Evolutionary conservation across 768 basidiomycete species (phyloP).

Genomic region (Tricholomella constricta): DNA sequence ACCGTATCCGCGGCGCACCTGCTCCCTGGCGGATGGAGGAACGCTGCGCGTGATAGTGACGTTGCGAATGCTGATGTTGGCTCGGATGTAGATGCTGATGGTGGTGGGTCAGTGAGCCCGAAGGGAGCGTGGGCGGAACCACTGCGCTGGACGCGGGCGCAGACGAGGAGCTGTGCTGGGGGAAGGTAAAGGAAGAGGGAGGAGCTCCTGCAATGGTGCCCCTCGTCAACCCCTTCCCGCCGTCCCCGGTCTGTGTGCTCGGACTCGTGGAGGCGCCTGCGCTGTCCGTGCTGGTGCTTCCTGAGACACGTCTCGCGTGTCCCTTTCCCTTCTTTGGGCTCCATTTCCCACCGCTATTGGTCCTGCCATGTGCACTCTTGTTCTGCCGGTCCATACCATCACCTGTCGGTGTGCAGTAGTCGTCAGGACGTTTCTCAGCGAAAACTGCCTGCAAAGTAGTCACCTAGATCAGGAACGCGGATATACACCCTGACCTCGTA

Average conservation of each 20-base stretch:
- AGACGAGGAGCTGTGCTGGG: background rate
- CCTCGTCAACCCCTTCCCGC: background rate
- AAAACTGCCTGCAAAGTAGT: background rate
- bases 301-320: conserved; percentile 32
- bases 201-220: background rate
- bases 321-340: conserved; percentile 21
- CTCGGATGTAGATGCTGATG: background rate
- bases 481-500: conserved; percentile 74
- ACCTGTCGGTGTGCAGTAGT: conserved; percentile 32
- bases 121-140: too few relatives aligned
- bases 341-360: conserved; percentile 21
- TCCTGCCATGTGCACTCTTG: conserved; percentile 25
- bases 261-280: conserved; percentile 10
- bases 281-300: conserved; percentile 30
- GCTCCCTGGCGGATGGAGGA: background rate
- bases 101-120: too few relatives aligned
- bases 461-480: conserved; percentile 66
- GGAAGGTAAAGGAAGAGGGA: conserved; percentile 1
- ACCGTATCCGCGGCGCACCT: conserved; percentile 47
- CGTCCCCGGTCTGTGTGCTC: conserved; percentile 2
- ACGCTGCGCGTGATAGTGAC: too few relatives aligned
- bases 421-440: background rate
- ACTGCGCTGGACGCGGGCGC: too few relatives aligned
- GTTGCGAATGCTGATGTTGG: too few relatives aligned
- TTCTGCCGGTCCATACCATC: conserved; percentile 57